Conservation (phyloP, 225 moss, liverwort and hornwort genomes). For the Anthoceros angustus region DNA sequence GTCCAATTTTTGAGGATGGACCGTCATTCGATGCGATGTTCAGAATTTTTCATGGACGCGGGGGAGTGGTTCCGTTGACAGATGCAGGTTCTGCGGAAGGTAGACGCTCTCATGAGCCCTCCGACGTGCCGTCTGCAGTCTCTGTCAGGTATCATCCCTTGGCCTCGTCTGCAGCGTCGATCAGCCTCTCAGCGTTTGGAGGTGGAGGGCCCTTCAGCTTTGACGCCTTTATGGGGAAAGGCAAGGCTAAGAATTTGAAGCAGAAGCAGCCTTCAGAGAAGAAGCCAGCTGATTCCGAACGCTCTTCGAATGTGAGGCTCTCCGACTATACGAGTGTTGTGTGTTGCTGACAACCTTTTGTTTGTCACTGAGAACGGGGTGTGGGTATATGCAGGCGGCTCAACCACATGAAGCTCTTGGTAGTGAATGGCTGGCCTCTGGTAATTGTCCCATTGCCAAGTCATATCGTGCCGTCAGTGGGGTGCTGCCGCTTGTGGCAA, state of each 20-base stretch:
- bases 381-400: not conserved
- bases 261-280: conserved; percentile 9
- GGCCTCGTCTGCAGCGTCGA: conserved; percentile 36
- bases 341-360: not conserved
- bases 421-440: conserved; percentile 81
- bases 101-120: conserved; percentile 1
- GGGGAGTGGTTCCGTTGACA: conserved; percentile 67
- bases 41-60: conserved; percentile 67
- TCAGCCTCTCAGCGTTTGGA: conserved; percentile 32
- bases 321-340: not conserved
- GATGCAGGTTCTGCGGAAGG: not conserved
- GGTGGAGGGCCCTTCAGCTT: conserved; percentile 36
- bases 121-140: conserved; percentile 2
- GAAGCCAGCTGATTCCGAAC: not conserved
- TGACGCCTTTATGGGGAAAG: conserved; percentile 24
- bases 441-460: conserved; percentile 87
- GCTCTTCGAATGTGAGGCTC: not conserved
- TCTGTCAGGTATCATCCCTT: conserved; percentile 24
- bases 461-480: conserved; percentile 77
- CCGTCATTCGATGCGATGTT: conserved; percentile 74
- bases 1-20: conserved; percentile 94
- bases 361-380: not conserved
- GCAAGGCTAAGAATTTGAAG: conserved; percentile 7
- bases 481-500: conserved; percentile 56
- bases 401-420: conserved; percentile 40